Evolutionary conservation across 148 eudicot genomes (phyloP).

Genomic region (Vaccinium darrowii): DNA sequence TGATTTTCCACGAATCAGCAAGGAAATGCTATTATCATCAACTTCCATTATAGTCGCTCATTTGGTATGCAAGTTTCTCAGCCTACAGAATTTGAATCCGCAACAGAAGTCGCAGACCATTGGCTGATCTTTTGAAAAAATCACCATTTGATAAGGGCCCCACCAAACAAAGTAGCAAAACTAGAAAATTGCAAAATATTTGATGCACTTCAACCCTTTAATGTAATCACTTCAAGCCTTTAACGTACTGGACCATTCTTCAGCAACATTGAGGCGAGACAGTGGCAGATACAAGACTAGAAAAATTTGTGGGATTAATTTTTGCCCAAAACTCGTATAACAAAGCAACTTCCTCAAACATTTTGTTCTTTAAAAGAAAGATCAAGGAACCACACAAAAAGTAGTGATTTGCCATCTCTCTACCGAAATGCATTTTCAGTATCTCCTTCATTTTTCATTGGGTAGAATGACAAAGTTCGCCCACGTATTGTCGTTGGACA

Average conservation of each 20-base stretch:
- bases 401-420: not conserved
- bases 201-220: not conserved
- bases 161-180: not conserved
- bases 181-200: not conserved
- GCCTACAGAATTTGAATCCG: not conserved
- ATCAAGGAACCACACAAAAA: not conserved
- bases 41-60: conserved; percentile 19
- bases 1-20: not conserved
- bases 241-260: not conserved
- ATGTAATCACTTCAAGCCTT: not conserved
- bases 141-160: not conserved
- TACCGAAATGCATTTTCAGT: not conserved
- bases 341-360: not conserved
- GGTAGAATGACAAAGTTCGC: not conserved
- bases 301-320: not conserved
- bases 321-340: not conserved
- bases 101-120: not conserved
- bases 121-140: not conserved
- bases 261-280: not conserved
- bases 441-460: not conserved
- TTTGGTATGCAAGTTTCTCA: not conserved
- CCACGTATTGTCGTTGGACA: not conserved
- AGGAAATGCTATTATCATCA: not conserved
- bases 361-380: not conserved
- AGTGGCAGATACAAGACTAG: not conserved